A percentile compares a stretch with the other conserved stretches of the same genome.
Evolutionary conservation across 2,329 filamentous ascomycete species (phyloP).

Genomic region (Aspergillus proliferans): DNA sequence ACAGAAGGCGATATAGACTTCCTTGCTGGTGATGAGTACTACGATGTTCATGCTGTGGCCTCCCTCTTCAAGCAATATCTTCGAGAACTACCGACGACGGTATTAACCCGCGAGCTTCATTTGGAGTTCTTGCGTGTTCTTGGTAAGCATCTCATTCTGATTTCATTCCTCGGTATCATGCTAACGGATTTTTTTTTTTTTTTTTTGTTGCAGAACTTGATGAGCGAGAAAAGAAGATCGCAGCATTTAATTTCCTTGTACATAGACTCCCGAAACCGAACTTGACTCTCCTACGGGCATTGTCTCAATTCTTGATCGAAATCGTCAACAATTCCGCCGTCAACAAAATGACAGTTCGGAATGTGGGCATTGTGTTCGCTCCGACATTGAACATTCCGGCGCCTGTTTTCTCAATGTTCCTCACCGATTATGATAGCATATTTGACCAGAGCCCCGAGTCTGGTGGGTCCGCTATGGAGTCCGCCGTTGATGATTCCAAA

Average conservation of each 20-base stretch:
- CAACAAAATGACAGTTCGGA: constrained; percentile 98
- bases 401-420: constrained; percentile 85
- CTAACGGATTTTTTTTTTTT: constrained; percentile 4
- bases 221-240: constrained; percentile 68
- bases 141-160: constrained; percentile 35
- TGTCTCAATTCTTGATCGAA: constrained; percentile 82
- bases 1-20: constrained; percentile 86
- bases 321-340: constrained; percentile 83
- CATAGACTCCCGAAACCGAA: constrained; percentile 75
- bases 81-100: constrained; percentile 82
- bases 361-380: constrained; percentile 96
- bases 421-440: constrained; percentile 82
- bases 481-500: constrained; percentile 35
- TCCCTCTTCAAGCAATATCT: constrained; percentile 91
- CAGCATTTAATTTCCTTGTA: constrained; percentile 69
- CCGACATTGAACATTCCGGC: constrained; percentile 94
- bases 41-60: constrained; percentile 93
- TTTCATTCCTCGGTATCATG: not conserved
- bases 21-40: constrained; percentile 68
- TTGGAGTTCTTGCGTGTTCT: constrained; percentile 79
- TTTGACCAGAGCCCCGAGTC: constrained; percentile 64
- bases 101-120: constrained; percentile 85
- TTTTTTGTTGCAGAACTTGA: constrained; percentile 54
- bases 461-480: constrained; percentile 31
- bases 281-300: constrained; percentile 70